Evolutionary conservation across 1,284 basidiomycete species (phyloP), one percentile per base, ranked within the genome.

Genomic region (Irpex rosettiformis): DNA sequence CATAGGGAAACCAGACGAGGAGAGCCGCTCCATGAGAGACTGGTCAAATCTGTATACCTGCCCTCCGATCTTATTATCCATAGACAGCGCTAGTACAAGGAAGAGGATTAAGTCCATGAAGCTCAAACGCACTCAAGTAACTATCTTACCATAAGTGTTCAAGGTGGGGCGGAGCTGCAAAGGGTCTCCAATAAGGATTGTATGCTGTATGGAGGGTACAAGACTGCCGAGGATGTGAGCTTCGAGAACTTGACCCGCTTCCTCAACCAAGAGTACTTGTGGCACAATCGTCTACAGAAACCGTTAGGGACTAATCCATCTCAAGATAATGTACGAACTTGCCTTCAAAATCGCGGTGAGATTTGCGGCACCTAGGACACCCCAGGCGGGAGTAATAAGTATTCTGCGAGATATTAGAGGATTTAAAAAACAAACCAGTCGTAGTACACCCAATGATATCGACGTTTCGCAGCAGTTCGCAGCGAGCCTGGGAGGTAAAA

Each of bases 221-320:
- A 89, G 75, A 51, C 76, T 80, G 1, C 80, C 81, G 0, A 90
- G 67, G 10, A 89, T 75, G 64, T 91, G 89, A 1, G 88, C 83
- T 70, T 91, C 89, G 13, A 91, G 76, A 0, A 91, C 87, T 73
- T 91, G 89, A 0, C 89, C 89, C 0, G 89, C 89, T 67, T 91
- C 89, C 43, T 67, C 62, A 0, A 68, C 61, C 18, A 67, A 57
- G 7, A 66, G 30, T 1, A 73, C 79, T 45, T 76, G 61, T 4
- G 73, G 72, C 2, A 57, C 63, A 27, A 73, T 66, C 27, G 69
- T 37, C 67, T 88, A 58, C 52, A 16, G 25, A 28, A 40, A 37
- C 48, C 21, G 1, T 21, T 18, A 13, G 2, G 33, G 33, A 3
- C 33, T 11, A 8, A 11, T 37, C 16, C 11, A 37, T 4, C 16